Base-by-base conservation (phyloP, 2,329 filamentous ascomycete genomes). In the Stagonosporopsis cucurbitacearum region DNA sequence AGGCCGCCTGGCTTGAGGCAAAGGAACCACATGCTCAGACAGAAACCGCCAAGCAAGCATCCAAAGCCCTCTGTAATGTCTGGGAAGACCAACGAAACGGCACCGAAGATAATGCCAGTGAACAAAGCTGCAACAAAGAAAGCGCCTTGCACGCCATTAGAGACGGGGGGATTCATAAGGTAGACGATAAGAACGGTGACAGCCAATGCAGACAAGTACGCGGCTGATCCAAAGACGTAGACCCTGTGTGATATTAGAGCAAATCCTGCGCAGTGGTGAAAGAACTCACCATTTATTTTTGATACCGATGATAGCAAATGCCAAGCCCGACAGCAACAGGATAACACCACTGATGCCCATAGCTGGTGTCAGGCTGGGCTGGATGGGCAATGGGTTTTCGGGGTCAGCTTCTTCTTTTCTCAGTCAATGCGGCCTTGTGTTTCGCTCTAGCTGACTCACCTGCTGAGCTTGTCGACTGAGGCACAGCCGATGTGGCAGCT, bases 11-110 rank as follows among this genome's bases (percentile, higher is more conserved):
- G 81, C 52, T 86, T 88, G 39, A 97, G 77, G 22, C 88, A 88
- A 41, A 97, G 81, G 47, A 98, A 81, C 94, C 94, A 98, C 92
- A 96, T 96, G 70, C 88, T 87, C 7, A 95, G 71, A 61, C 88
- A 92, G 73, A 95, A 96, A 0, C 92, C 92, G 23, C 92, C 92
- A 0, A 96, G 80, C n/a, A 94, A 79, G 70, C 91, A 96, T 2
- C 90, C 91, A n/a, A 96, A 79, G 52, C 92, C 89, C 73, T 90
- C 88, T 0, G 91, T 92, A 40, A 96, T 81, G 66, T 97, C 92
- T 53, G 86, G 85, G 77, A 97, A 96, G 11, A 96, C 81, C 8
- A 92, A 81, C 0, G 92, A 86, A 3, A 88, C 78, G 12, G 82
- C 89, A 15, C 93, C 94, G 19, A 96, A 83, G 20, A 92, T 81